Evolutionary conservation across 495 filamentous ascomycete species (phyloP).

Genomic region (Cercophora scortea): DNA sequence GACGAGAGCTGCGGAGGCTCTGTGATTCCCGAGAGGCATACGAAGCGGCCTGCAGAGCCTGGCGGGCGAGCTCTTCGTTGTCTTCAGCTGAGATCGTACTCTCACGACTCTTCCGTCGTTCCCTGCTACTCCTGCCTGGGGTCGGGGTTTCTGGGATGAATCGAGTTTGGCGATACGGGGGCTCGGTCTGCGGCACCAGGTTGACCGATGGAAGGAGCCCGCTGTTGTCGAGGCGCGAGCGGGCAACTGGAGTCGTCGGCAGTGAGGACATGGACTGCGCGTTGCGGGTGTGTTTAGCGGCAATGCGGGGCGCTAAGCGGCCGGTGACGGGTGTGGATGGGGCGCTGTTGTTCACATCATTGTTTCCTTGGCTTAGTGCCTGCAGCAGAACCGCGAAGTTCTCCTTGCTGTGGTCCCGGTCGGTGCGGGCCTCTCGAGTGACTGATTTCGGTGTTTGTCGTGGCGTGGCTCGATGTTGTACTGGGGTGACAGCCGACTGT

Average conservation of each 20-base stretch:
- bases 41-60: conserved; percentile 45
- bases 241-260: conserved; percentile 60
- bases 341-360: conserved; percentile 59
- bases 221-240: conserved; percentile 33
- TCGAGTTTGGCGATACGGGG: conserved; percentile 29
- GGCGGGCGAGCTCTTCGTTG: conserved; percentile 51
- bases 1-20: conserved; percentile 9
- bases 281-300: conserved; percentile 55
- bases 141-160: conserved; percentile 22
- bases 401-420: conserved; percentile 31
- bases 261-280: conserved; percentile 74
- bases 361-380: conserved; percentile 65
- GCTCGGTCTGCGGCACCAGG: conserved; percentile 49
- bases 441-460: conserved; percentile 40
- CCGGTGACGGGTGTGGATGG: conserved; percentile 51
- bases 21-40: conserved; percentile 33
- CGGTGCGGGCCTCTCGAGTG: conserved; percentile 28
- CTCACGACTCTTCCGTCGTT: conserved; percentile 59
- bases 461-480: conserved; percentile 37
- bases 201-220: conserved; percentile 45
- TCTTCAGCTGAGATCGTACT: conserved; percentile 86
- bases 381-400: conserved; percentile 73
- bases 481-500: conserved; percentile 36
- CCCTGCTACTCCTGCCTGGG: conserved; percentile 9
- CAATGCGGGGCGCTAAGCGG: conserved; percentile 34